Base-by-base conservation (phyloP, 73 alveolate genomes). In the Effrenium voratum region DNA sequence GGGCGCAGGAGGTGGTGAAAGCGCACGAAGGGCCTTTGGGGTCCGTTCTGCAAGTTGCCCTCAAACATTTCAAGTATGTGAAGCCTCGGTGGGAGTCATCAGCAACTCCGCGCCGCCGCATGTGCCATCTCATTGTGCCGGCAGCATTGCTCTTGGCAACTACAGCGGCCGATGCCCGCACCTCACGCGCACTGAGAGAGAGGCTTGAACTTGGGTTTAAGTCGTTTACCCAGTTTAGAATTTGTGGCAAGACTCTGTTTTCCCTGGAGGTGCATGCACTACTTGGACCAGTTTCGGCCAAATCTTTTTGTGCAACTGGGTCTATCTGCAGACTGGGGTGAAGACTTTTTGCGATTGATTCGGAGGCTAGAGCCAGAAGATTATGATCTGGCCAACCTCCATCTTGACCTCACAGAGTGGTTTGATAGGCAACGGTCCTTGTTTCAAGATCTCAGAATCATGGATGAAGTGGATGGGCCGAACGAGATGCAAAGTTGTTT, bases 251-350 rank as follows among this genome's bases (percentile, higher is more conserved):
- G 36, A 15, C 22, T 22, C 68, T 22, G 22, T 12, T 55, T 55
- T 55, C 68, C 68, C 68, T 22, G 34, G 57, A 80, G 91, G 91
- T 28, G 43, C 10, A 44, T 80, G 72, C 0, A 5, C 4, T 59
- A 46, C 34, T 47, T 80, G 72, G 91, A 80, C 72, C 19, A 30
- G 12, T 45, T 80, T 47, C 91, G 91, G 12, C 91, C 91, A 0
- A 32, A 47, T 2, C 91, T 80, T 0, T 80, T 40, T 36, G 46
- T 80, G 34, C 72, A 80, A 30, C 72, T 80, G 45, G 91, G 91
- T n/a, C 72, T 80, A 5, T 43, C 70, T 38, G 91, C 91, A 4
- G 91, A 80, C 36, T 80, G 91, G 91, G 91, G 91, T 28, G 91
- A 80, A 46, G 91, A 80, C 10, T 80, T 80, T 13, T 30, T 80